Evolutionary conservation across 805 yeast genomes (phyloP).

Genomic region (Metahyphopichia silvanorum): DNA sequence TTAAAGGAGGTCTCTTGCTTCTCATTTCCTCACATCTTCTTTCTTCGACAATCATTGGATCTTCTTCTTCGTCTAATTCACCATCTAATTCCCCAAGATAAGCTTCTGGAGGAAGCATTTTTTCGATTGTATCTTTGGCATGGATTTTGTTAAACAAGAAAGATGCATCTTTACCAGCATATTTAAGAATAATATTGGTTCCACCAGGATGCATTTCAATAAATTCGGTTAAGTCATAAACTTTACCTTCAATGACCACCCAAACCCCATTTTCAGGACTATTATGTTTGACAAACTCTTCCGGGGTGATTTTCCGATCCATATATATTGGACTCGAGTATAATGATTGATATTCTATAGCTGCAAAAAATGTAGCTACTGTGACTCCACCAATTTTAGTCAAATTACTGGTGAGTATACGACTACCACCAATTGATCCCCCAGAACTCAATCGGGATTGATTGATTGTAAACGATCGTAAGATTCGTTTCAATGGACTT

Average conservation of each 20-base stretch:
- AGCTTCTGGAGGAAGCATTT: slow-evolving; percentile 13
- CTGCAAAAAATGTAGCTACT: slow-evolving; percentile 1
- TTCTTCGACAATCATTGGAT: slow-evolving; percentile 18
- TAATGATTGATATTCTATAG: neutral
- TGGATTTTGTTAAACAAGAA: slow-evolving; percentile 39
- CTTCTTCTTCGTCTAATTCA: slow-evolving; percentile 12
- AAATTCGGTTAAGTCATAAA: slow-evolving; percentile 33
- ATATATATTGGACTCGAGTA: neutral
- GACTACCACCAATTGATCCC: too few species aligned
- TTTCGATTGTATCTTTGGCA: slow-evolving; percentile 15
- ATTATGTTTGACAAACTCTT: slow-evolving; percentile 6
- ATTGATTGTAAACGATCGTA: too few species aligned
- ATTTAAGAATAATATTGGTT: slow-evolving; percentile 33
- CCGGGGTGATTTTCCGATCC: slow-evolving; percentile 3
- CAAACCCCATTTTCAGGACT: slow-evolving; percentile 13
- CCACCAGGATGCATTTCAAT: slow-evolving; percentile 50
- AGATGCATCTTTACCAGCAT: slow-evolving; percentile 61
- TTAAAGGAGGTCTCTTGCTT: slow-evolving; percentile 23
- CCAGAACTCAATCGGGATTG: too few species aligned
- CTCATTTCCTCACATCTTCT: slow-evolving; percentile 12
- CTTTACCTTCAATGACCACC: slow-evolving; percentile 28
- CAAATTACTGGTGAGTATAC: too few species aligned
- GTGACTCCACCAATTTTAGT: too few species aligned
- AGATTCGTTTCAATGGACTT: too few species aligned
- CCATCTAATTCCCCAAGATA: slow-evolving; percentile 21